A percentile compares a stretch with the other conserved stretches of the same genome.
phyloP scores from a whole-genome alignment of 805 yeast genomes.

The Ogataea paraovalis region DNA sequence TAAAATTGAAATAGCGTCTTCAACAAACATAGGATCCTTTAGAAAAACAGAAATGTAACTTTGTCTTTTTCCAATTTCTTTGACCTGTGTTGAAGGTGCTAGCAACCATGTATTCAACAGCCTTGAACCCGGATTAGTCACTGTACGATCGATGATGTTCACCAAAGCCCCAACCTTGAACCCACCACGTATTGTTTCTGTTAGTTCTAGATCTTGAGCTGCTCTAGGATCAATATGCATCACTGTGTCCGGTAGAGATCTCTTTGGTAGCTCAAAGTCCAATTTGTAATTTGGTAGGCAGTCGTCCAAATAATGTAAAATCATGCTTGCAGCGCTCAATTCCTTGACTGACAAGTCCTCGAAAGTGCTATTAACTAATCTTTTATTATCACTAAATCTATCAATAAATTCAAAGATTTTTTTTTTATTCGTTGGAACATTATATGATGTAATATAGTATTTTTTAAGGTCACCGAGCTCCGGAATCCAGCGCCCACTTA shows the following conservation, averaged over 20 bases:
- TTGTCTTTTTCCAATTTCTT: slow-evolving; percentile 56
- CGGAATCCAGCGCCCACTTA: slow-evolving; percentile 50
- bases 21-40: slow-evolving; percentile 27
- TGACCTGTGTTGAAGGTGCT: slow-evolving; percentile 64
- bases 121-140: slow-evolving; percentile 78
- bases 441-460: slow-evolving; percentile 56
- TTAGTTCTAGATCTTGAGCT: slow-evolving; percentile 69
- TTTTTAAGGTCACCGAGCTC: slow-evolving; percentile 55
- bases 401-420: slow-evolving; percentile 34
- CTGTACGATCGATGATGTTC: slow-evolving; percentile 66
- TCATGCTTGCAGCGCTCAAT: slow-evolving; percentile 55
- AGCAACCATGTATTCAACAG: slow-evolving; percentile 77
- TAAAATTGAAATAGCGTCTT: slow-evolving; percentile 34
- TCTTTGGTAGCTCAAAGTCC: slow-evolving; percentile 63
- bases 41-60: slow-evolving; percentile 43
- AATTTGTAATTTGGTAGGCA: slow-evolving; percentile 68
- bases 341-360: slow-evolving; percentile 42
- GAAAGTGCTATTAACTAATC: slow-evolving; percentile 23
- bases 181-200: slow-evolving; percentile 52
- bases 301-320: slow-evolving; percentile 65
- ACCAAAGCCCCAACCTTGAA: slow-evolving; percentile 66
- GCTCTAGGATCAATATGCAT: slow-evolving; percentile 83
- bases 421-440: slow-evolving; percentile 38
- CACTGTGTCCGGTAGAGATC: slow-evolving; percentile 45
- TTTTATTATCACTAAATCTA: slow-evolving; percentile 37